Conservation (phyloP, 176 grass and related monocot species). For the Areca catechu region DNA sequence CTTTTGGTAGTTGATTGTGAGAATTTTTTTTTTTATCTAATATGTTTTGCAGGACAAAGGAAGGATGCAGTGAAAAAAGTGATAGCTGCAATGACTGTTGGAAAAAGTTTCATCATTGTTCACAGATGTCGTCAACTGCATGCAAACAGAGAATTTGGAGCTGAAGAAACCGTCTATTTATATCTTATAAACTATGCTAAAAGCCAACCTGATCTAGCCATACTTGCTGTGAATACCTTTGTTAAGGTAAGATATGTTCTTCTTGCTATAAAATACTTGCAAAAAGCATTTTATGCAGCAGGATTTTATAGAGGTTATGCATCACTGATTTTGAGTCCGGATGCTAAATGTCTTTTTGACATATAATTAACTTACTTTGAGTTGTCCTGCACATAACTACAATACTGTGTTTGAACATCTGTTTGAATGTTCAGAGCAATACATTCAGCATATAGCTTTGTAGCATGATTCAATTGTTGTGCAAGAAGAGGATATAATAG, state of each 20-base stretch:
- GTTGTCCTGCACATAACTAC: no score
- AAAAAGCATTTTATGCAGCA: no score
- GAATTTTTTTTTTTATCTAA: constrained; percentile 1
- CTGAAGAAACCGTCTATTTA: constrained; percentile 96
- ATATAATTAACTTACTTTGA: no score
- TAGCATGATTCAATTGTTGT: no score
- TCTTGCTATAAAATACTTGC: background rate
- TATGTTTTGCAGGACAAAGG: constrained; percentile 72
- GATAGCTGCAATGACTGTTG: constrained; percentile 97
- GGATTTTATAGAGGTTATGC: no score
- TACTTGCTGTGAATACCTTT: constrained; percentile 99
- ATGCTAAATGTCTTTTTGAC: no score
- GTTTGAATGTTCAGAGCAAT: no score
- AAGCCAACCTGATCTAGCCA: constrained; percentile 97
- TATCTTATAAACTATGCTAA: constrained; percentile 99
- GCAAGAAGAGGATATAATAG: no score
- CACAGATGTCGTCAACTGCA: constrained; percentile 96
- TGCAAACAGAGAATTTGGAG: constrained; percentile 98
- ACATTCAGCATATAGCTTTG: no score
- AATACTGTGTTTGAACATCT: no score
- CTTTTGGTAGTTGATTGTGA: no score
- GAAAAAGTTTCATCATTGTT: constrained; percentile 97
- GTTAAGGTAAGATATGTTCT: constrained; percentile 58
- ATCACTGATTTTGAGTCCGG: no score
- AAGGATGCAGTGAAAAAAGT: constrained; percentile 99